Evolutionary conservation across 805 yeast genomes (phyloP), one percentile per base, ranked within the genome.

Genomic region (Monosporozyma aquatica): DNA sequence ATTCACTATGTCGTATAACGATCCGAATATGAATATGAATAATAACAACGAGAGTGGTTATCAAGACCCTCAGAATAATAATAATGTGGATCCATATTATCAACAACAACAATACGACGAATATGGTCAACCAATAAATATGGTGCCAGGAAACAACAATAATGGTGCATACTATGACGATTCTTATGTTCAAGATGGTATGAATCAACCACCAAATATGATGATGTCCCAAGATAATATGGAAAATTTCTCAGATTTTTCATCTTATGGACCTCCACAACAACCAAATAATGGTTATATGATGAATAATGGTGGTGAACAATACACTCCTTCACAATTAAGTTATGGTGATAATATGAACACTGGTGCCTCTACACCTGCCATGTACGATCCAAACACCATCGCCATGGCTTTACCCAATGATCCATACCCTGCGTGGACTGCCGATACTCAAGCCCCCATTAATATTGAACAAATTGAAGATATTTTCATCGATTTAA

Each of bases 371-470:
- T 86, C 95, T 2, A 92, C 98, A 33, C 97, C 98, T 17, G 94
- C 92, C 32, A 32, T 78, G 43, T 69, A 76, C 55, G 82, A 78
- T 55, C 82, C 83, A 26, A 68, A 78, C 6, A 66, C 79, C 57
- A 63, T 77, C 59, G 67, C 84, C 57, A 68, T 80, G 72, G 81
- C 86, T 62, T 54, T 82, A 67, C 73, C 95, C 54, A 78, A 87
- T 36, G 92, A 92, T 64, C 99, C 98, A 26, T 92, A 90, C 64
- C 98, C 99, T 35, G 97, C 98, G 40, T 92, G 98, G 98, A 85
- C 96, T 21, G 95, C 95, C 37, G 97, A 92, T 65, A 89, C 83
- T 44, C 90, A 83, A 63, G 87, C 90, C 21, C 94, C 94, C 10
- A 81, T 82, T 44, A 72, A 86, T 38, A 74, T 84, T 43, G 92